Percentiles rank a stretch among this genome's conserved stretches.
Conservation (phyloP, 495 filamentous ascomycete genomes). For the Penicillium malachiteum region DNA sequence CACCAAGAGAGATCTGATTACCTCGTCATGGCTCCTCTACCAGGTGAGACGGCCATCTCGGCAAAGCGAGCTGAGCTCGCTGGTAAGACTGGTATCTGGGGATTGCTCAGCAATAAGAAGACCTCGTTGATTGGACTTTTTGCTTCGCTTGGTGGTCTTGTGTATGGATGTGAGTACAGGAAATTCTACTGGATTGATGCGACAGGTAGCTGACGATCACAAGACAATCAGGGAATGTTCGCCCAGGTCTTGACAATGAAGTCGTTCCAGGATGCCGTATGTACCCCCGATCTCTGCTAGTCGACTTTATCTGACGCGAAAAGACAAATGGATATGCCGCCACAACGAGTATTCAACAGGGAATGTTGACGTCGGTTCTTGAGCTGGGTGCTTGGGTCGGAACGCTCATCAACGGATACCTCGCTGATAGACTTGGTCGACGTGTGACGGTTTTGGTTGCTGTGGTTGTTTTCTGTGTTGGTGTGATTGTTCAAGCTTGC, state of each 20-base stretch:
- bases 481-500: slow-evolving; percentile 72
- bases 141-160: slow-evolving; percentile 37
- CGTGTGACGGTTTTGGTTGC: slow-evolving; percentile 72
- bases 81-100: slow-evolving; percentile 27
- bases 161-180: slow-evolving; percentile 35
- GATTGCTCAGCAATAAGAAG: slow-evolving; percentile 34
- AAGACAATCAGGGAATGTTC: slow-evolving; percentile 43
- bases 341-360: slow-evolving; percentile 52
- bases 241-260: slow-evolving; percentile 37
- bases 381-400: slow-evolving; percentile 84
- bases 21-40: slow-evolving; percentile 16
- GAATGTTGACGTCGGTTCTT: slow-evolving; percentile 72
- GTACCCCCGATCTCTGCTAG: background rate
- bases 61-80: slow-evolving; percentile 39
- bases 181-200: background rate
- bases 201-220: background rate
- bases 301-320: background rate
- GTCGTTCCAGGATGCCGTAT: slow-evolving; percentile 29
- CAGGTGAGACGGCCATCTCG: slow-evolving; percentile 28
- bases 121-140: slow-evolving; percentile 35
- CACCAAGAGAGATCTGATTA: background rate
- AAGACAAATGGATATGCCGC: slow-evolving; percentile 36
- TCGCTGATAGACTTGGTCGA: slow-evolving; percentile 71
- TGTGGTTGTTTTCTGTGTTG: slow-evolving; percentile 67
- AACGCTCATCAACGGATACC: slow-evolving; percentile 68